These are phyloP conservation scores for Cairneyella variabilis DNA, from an alignment of 495 filamentous ascomycete species.

Conservation along the genomic window DNA sequence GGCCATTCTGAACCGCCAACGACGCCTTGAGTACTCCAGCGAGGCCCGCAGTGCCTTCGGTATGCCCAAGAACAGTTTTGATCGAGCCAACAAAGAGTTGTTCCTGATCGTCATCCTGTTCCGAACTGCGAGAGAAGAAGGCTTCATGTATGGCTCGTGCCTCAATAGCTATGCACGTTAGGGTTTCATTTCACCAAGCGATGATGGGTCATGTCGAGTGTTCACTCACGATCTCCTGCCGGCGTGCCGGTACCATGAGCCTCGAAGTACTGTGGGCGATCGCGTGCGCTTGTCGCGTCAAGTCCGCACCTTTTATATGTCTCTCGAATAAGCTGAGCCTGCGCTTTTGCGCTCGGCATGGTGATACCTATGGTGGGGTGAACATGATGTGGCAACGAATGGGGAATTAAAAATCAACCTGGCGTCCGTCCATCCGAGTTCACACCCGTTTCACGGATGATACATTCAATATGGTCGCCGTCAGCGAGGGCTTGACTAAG, in stretches of 20 bases:
- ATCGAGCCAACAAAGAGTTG: slow-evolving; percentile 46
- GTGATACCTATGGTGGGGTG: slow-evolving; percentile 60
- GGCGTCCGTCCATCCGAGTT: slow-evolving; percentile 62
- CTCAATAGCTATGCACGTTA: no score
- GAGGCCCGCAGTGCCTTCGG: slow-evolving; percentile 46
- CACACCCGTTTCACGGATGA: slow-evolving; percentile 55
- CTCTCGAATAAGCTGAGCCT: slow-evolving; percentile 49
- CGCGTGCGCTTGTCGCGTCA: not conserved
- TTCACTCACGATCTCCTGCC: slow-evolving; percentile 49
- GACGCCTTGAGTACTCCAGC: slow-evolving; percentile 56
- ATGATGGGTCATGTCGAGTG: no score
- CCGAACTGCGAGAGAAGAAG: slow-evolving; percentile 10
- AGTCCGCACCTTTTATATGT: slow-evolving; percentile 43
- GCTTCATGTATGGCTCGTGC: slow-evolving; percentile 49
- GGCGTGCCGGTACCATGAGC: slow-evolving; percentile 25
- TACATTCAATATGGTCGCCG: slow-evolving; percentile 54
- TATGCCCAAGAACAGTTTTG: slow-evolving; percentile 48
- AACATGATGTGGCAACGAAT: no score
- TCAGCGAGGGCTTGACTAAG: slow-evolving; percentile 50
- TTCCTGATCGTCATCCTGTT: slow-evolving; percentile 5
- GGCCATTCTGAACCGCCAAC: slow-evolving; percentile 44
- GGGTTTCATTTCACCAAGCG: no score
- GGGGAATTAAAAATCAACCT: no score
- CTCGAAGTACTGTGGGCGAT: slow-evolving; percentile 18
- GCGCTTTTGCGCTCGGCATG: slow-evolving; percentile 52